Conservation (phyloP, 2,329 filamentous ascomycete genomes). For the Hymenoscyphus albidus region DNA sequence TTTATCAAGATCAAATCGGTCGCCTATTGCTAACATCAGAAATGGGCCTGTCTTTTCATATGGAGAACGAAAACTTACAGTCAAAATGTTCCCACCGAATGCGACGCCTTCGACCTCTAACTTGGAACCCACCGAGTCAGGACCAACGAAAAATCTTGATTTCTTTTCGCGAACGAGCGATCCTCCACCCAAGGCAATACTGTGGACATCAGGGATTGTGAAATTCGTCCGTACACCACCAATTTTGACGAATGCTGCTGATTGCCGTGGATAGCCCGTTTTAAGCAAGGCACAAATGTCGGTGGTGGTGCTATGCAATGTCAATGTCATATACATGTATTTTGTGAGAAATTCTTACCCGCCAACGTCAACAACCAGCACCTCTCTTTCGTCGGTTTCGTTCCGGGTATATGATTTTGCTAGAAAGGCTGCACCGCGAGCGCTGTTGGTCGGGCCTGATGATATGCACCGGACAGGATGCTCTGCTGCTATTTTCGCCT, state of each 20-base stretch:
- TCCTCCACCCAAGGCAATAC: constrained; percentile 55
- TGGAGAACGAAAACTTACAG: constrained; percentile 44
- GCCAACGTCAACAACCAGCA: constrained; percentile 52
- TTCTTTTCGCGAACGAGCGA: constrained; percentile 36
- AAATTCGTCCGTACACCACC: constrained; percentile 58
- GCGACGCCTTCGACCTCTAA: constrained; percentile 45
- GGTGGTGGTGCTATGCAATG: constrained; percentile 48
- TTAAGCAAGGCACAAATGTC: constrained; percentile 56
- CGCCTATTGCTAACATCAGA: constrained; percentile 8
- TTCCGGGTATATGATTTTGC: constrained; percentile 18
- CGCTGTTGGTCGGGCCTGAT: constrained; percentile 59
- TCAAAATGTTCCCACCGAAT: constrained; percentile 51
- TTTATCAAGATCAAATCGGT: constrained; percentile 14
- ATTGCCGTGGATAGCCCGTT: constrained; percentile 57
- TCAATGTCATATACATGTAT: constrained; percentile 9
- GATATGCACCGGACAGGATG: constrained; percentile 59
- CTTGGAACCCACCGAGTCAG: constrained; percentile 51
- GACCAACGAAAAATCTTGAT: constrained; percentile 41
- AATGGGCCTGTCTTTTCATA: constrained; percentile 22
- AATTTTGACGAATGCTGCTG: constrained; percentile 54
- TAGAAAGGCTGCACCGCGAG: constrained; percentile 59
- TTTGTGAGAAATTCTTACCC: constrained; percentile 31
- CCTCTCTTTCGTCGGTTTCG: constrained; percentile 25
- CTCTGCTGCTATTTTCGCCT: constrained; percentile 47
- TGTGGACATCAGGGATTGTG: constrained; percentile 52